Evolutionary conservation across 805 yeast species (phyloP), one percentile per base, ranked within the genome.

Genomic region (Wickerhamiella azymoides): DNA sequence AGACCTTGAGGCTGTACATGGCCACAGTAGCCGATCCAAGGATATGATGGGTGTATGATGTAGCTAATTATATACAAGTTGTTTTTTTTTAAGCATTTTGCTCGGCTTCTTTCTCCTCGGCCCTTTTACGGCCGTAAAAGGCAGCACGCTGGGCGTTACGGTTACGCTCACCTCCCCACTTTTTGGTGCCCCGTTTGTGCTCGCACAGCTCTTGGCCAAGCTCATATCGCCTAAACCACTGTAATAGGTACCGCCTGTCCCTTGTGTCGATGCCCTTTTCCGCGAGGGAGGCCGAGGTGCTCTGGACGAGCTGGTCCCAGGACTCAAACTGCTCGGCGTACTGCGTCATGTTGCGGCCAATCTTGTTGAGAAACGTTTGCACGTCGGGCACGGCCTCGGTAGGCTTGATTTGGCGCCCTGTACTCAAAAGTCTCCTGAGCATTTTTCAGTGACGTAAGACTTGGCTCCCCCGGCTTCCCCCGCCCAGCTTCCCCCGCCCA

Each of bases 161-260:
- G 56, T 77, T 80, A 61, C 95, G 75, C 64, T 86, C 96, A 57
- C 96, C 94, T 21, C 96, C 96, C 64, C 77, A 68, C 55, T 73
- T 71, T 70, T 84, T 84, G 68, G 72, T 79, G n/a, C 88, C 84
- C 50, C 67, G 62, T 54, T 73, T 73, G 52, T 75, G 69, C 56
- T 77, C 82, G 47, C 66, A 56, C 47, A 82, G 65, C 17, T 72
- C 69, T 45, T 69, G 71, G 45, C 79, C 76, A 49, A 74, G 71
- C 55, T 75, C 72, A 56, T 70, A 80, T 54, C 72, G 75, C 57
- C 86, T 79, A 41, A 75, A 70, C 79, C 93, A 86, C 39, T 72
- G 67, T 50, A 85, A 63, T 48, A 88, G 72, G 64, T 65, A 65
- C 43, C 79, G 74, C 61, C 96, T 72, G 39, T 79, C 71, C 39